Evolutionary conservation across 768 basidiomycete species (phyloP).

Genomic region (Udeniomyces megalosporus): DNA sequence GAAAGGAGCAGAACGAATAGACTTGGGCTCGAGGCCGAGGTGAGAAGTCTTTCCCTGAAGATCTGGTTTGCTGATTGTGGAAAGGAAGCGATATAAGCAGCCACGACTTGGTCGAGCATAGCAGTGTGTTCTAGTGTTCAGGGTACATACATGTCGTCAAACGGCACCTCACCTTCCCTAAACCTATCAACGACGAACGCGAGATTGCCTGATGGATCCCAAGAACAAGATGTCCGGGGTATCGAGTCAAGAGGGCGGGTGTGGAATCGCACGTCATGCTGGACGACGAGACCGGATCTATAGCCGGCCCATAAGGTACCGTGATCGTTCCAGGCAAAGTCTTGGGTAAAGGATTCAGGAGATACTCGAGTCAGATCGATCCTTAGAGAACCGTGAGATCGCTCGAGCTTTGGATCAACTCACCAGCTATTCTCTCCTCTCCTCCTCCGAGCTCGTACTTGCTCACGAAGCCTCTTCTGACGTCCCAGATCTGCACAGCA

Average conservation of each 20-base stretch:
- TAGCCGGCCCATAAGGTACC: conserved; percentile 60
- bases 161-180: conserved; percentile 48
- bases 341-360: conserved; percentile 31
- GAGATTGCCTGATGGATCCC: conserved; percentile 49
- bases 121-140: too few species aligned
- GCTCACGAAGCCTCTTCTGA: conserved; percentile 58
- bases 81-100: not conserved
- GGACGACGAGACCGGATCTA: conserved; percentile 58
- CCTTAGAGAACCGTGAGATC: not conserved
- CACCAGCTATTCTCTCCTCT: conserved; percentile 64
- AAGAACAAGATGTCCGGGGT: conserved; percentile 46
- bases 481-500: conserved; percentile 74
- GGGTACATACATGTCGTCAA: conserved; percentile 65
- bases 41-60: not conserved
- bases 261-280: conserved; percentile 53
- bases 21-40: conserved; percentile 34
- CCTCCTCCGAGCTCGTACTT: conserved; percentile 59
- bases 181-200: conserved; percentile 49
- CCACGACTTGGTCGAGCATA: not conserved
- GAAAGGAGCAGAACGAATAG: conserved; percentile 43
- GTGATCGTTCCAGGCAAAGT: conserved; percentile 51
- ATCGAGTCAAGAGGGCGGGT: conserved; percentile 52
- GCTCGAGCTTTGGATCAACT: conserved; percentile 18
- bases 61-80: not conserved
- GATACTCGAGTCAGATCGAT: not conserved